These are phyloP conservation scores for Melastoma malabathricum DNA, from an alignment of 345 rosid genomes.

Conservation along the genomic window DNA sequence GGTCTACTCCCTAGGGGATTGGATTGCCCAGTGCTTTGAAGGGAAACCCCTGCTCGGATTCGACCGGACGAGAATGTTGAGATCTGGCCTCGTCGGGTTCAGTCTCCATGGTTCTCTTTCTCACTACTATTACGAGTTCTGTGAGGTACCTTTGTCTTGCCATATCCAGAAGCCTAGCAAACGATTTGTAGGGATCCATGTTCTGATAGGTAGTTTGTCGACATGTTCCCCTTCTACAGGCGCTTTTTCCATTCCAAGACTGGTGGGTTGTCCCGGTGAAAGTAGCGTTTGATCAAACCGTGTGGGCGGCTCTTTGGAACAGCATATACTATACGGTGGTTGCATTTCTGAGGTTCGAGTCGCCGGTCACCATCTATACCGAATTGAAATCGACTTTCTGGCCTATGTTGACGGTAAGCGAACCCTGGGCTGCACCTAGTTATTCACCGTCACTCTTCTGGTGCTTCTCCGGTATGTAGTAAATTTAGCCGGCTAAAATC, in stretches of 20 bases:
- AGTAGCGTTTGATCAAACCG: constrained; percentile 80
- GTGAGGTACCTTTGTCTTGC: constrained; percentile 38
- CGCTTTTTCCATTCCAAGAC: constrained; percentile 70
- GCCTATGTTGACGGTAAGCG: constrained; percentile 78
- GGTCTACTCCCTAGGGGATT: constrained; percentile 85
- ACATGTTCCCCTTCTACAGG: too few relatives aligned
- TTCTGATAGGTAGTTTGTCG: too few relatives aligned
- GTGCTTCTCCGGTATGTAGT: too few relatives aligned
- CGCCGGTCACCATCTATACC: constrained; percentile 47
- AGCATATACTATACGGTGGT: constrained; percentile 62
- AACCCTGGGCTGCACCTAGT: constrained; percentile 2
- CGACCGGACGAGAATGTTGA: constrained; percentile 66
- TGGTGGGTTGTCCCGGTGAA: constrained; percentile 99
- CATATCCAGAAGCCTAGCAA: too few relatives aligned
- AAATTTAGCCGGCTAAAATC: too few relatives aligned
- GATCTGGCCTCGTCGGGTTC: constrained; percentile 38
- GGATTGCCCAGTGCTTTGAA: constrained; percentile 52
- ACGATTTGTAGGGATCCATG: background rate
- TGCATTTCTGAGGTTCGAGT: constrained; percentile 66
- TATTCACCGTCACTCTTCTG: background rate
- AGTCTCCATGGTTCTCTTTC: too few relatives aligned
- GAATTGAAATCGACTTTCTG: constrained; percentile 69
- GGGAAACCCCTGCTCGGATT: constrained; percentile 67
- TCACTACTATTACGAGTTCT: too few relatives aligned
- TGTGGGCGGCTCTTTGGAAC: constrained; percentile 93